These are phyloP conservation scores for Chloranthus sessilifolius DNA, from an alignment of 164 flowering plant genomes.

Conservation along the genomic window DNA sequence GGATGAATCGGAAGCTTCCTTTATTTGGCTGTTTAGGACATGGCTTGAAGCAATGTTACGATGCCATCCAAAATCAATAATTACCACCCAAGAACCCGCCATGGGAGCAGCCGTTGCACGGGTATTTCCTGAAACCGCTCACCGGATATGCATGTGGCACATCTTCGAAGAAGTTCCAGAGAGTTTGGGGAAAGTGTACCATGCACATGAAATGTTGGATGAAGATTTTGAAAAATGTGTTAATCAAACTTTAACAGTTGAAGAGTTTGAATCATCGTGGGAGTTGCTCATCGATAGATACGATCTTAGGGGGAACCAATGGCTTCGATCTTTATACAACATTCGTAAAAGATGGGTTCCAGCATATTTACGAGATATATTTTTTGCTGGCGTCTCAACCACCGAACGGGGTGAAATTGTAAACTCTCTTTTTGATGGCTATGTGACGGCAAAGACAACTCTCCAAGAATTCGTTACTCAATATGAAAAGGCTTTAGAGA, in stretches of 20 bases:
- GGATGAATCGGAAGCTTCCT: conserved; percentile 5
- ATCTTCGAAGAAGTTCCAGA: conserved; percentile 3
- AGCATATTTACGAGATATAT: conserved; percentile 10
- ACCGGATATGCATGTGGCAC: conserved; percentile 8
- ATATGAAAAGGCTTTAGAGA: conserved; percentile 6
- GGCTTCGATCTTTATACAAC: conserved; percentile 9
- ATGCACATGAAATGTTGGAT: conserved; percentile 4
- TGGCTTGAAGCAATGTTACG: conserved; percentile 16
- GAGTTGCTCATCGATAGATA: neutral
- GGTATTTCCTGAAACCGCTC: conserved; percentile 13
- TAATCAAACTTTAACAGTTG: conserved; percentile 7
- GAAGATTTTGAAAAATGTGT: conserved; percentile 13
- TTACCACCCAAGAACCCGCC: conserved; percentile 11
- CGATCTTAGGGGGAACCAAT: conserved; percentile 12
- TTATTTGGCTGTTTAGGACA: conserved; percentile 12
- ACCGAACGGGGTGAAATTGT: conserved; percentile 6
- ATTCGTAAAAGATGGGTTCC: conserved; percentile 15
- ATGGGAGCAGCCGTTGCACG: conserved; percentile 11
- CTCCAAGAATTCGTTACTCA: conserved; percentile 5
- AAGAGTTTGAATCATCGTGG: conserved; percentile 16
- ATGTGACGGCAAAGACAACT: conserved; percentile 5
- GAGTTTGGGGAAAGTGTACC: conserved; percentile 8
- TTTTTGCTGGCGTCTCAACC: conserved; percentile 13
- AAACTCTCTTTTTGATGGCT: conserved; percentile 12
- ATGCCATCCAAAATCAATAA: conserved; percentile 7